A percentile compares a stretch with the other conserved stretches of the same genome.
Conservation (phyloP, 1,284 basidiomycete genomes). For the Trametes polyzona region DNA sequence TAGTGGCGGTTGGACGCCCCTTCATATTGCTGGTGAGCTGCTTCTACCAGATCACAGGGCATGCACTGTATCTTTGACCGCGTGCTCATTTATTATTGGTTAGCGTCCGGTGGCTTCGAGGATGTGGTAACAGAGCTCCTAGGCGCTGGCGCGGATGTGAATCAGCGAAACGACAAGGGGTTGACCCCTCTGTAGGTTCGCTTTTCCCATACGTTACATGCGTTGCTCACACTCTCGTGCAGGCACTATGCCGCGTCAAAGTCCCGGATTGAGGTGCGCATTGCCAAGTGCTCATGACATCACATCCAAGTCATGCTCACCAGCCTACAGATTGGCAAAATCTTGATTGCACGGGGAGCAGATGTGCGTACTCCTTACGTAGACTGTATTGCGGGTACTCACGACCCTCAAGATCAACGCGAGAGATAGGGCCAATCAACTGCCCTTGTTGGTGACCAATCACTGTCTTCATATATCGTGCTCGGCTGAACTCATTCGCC, state of each 20-base stretch:
- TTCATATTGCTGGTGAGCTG: conserved; percentile 82
- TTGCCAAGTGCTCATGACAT: background rate
- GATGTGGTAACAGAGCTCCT: conserved; percentile 81
- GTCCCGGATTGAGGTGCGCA: conserved; percentile 78
- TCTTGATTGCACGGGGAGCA: conserved; percentile 84
- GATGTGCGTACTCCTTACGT: conserved; percentile 59
- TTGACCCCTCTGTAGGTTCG: conserved; percentile 80
- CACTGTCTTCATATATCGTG: conserved; percentile 20
- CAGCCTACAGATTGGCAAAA: conserved; percentile 78
- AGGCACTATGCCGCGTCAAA: conserved; percentile 97
- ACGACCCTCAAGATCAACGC: conserved; percentile 77
- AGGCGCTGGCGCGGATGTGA: conserved; percentile 84
- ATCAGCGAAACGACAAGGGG: conserved; percentile 84
- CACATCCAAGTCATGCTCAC: conserved; percentile 2
- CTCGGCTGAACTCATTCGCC: conserved; percentile 21
- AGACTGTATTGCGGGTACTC: conserved; percentile 14
- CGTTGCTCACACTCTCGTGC: conserved; percentile 11
- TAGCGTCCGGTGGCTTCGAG: conserved; percentile 83
- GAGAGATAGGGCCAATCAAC: conserved; percentile 88
- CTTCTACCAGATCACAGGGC: background rate
- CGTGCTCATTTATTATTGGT: background rate
- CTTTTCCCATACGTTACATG: background rate
- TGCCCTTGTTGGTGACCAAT: conserved; percentile 69
- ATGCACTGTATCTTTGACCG: background rate
- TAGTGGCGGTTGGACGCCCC: conserved; percentile 80